phyloP scores from a whole-genome alignment of 2,329 filamentous ascomycete species.

The Mariannaea elegans region DNA sequence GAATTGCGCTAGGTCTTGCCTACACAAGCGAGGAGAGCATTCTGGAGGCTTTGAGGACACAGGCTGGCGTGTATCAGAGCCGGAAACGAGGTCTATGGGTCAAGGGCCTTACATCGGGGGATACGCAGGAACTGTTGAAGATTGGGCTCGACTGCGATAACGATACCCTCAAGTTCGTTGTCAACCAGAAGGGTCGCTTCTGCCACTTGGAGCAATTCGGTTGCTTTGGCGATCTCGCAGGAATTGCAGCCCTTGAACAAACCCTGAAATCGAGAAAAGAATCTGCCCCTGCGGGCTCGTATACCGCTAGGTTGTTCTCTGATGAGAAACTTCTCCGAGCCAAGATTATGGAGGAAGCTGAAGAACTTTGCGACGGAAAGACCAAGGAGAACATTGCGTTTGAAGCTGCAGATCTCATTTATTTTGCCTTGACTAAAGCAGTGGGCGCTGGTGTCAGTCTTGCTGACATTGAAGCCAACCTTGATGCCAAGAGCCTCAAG shows the following conservation, averaged over 20 bases:
- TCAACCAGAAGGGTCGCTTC: constrained; percentile 90
- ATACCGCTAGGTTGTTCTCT: constrained; percentile 91
- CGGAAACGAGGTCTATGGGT: constrained; percentile 95
- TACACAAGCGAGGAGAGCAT: constrained; percentile 96
- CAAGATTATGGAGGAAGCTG: constrained; percentile 98
- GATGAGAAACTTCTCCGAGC: constrained; percentile 89
- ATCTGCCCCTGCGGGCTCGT: constrained; percentile 87
- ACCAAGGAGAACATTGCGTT: constrained; percentile 87
- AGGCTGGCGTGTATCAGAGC: constrained; percentile 90
- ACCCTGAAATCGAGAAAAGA: constrained; percentile 84
- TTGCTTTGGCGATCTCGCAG: constrained; percentile 87
- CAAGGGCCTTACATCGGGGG: constrained; percentile 94
- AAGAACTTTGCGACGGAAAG: constrained; percentile 89
- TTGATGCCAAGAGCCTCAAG: constrained; percentile 95
- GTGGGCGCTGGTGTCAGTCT: constrained; percentile 84
- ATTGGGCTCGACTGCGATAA: constrained; percentile 92
- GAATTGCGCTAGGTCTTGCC: constrained; percentile 85
- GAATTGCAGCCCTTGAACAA: constrained; percentile 85
- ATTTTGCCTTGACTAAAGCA: constrained; percentile 94
- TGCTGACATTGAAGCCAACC: constrained; percentile 88
- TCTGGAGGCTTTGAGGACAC: constrained; percentile 81
- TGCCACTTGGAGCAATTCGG: constrained; percentile 93
- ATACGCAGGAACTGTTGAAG: constrained; percentile 87
- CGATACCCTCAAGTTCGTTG: constrained; percentile 89
- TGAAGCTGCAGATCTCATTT: constrained; percentile 93